Evolutionary conservation across 1,284 basidiomycete genomes (phyloP).

Genomic region (Lentinus polychrous): DNA sequence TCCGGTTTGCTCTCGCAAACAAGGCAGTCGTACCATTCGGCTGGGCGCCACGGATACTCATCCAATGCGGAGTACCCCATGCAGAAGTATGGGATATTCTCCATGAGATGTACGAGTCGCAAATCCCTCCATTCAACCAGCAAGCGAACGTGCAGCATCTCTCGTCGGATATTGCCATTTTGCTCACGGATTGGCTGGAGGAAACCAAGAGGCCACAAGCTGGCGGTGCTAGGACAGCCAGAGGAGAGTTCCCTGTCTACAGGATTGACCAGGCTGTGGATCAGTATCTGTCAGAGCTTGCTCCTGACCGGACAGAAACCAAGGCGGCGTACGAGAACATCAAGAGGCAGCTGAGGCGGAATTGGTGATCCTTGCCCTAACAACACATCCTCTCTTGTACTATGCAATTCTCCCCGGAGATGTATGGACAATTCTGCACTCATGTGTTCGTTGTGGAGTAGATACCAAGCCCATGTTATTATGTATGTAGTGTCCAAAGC

Average conservation of each 20-base stretch:
- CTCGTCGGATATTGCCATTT: conserved; percentile 69
- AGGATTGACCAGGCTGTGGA: conserved; percentile 64
- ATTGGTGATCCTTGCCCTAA: conserved; percentile 29
- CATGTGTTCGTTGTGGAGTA: too few species aligned
- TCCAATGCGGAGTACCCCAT: conserved; percentile 72
- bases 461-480: too few species aligned
- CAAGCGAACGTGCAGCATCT: conserved; percentile 71
- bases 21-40: conserved; percentile 56
- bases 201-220: conserved; percentile 61
- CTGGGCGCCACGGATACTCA: conserved; percentile 75
- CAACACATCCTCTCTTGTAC: conserved; percentile 2
- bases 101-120: conserved; percentile 83
- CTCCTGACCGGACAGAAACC: conserved; percentile 51
- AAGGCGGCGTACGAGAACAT: conserved; percentile 57
- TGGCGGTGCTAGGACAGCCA: conserved; percentile 31
- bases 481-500: too few species aligned
- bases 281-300: conserved; percentile 64
- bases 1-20: conserved; percentile 62
- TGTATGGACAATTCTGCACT: not conserved
- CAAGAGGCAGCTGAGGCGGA: conserved; percentile 58
- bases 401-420: not conserved
- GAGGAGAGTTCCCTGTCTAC: conserved; percentile 61
- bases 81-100: conserved; percentile 79
- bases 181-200: conserved; percentile 72
- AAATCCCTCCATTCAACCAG: conserved; percentile 81